Base-by-base conservation (phyloP, 1,284 basidiomycete species). In the Tilletia walkeri region DNA sequence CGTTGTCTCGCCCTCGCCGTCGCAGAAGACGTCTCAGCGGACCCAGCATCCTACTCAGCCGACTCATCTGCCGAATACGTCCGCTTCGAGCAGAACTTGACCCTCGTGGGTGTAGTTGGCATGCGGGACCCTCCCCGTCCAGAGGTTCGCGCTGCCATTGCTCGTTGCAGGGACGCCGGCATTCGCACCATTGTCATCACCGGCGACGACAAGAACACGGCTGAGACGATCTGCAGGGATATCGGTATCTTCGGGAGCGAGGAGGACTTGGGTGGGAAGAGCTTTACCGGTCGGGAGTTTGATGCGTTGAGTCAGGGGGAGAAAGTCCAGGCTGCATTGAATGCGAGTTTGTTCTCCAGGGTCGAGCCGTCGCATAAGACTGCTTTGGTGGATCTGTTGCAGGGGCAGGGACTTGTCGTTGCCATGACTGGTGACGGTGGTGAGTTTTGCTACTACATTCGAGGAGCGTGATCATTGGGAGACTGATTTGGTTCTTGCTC, bases 51-150 rank as follows among this genome's bases (percentile, higher is more conserved):
- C 48, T 80, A 79, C 71, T 70, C 72, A 41, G 72, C 73, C 71
- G 71, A 76, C 56, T 71, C 72, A 41, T 87, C 91, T 1, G 87
- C 88, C 67, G 92, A 96, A 74, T 97, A 97, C 81, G 86, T 90
- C 54, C 89, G 90, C 59, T 96, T 98, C 82, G 95, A 98, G 70
- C 76, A 80, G 48, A 69, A 76, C 16, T 88, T 99, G 79, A 92
- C 92, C 1, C 95, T 99, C 84, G 93, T 97, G 70, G 94, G 93
- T 38, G 87, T 99, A 45, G 93, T 96, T 67, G 96, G 94, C 70
- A 99, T 99, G 95, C 88, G 95, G 47, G 96, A 99, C 83, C 96
- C 95, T 16, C 96, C 96, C 16, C 91, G 96, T 36, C 95, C 95
- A 14, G 96, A 98, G 85, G 95, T 95, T 36, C 88, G 88, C 59